Evolutionary conservation across 495 filamentous ascomycete genomes (phyloP).

Genomic region (Aspergillus cristatus): DNA sequence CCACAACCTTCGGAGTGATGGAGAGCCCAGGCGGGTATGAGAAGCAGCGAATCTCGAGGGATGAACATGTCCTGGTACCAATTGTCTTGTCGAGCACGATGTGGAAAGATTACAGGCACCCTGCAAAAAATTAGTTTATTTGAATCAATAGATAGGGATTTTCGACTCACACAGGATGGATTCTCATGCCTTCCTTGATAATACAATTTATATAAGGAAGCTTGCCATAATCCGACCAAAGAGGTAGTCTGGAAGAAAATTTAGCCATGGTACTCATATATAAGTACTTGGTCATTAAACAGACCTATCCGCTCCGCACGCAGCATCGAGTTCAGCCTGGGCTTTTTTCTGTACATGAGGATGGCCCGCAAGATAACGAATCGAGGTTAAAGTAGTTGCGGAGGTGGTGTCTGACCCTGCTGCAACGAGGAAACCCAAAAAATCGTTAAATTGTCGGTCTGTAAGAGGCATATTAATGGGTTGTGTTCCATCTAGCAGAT

Average conservation of each 20-base stretch:
- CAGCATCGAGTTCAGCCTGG: background rate
- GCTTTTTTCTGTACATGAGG: background rate
- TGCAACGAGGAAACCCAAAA: background rate
- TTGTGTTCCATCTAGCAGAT: background rate
- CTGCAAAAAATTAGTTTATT: background rate
- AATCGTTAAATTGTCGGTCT: background rate
- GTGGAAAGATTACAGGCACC: too few species aligned
- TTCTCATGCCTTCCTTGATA: background rate
- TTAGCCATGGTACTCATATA: background rate
- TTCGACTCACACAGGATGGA: too few species aligned
- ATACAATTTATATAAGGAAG: background rate
- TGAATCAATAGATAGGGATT: background rate
- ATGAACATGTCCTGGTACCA: background rate
- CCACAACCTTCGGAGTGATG: background rate
- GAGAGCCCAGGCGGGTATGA: background rate
- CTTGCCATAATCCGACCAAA: background rate
- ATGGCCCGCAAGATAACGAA: background rate
- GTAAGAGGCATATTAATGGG: background rate
- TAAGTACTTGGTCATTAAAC: background rate
- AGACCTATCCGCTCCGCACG: background rate
- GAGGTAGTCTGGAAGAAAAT: background rate
- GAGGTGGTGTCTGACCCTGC: background rate
- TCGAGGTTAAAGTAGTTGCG: background rate
- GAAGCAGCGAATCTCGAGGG: background rate
- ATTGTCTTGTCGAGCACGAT: background rate